Evolutionary conservation across 371 early-diverging fungal species (phyloP).

Genomic region (Mortierella sp.): DNA sequence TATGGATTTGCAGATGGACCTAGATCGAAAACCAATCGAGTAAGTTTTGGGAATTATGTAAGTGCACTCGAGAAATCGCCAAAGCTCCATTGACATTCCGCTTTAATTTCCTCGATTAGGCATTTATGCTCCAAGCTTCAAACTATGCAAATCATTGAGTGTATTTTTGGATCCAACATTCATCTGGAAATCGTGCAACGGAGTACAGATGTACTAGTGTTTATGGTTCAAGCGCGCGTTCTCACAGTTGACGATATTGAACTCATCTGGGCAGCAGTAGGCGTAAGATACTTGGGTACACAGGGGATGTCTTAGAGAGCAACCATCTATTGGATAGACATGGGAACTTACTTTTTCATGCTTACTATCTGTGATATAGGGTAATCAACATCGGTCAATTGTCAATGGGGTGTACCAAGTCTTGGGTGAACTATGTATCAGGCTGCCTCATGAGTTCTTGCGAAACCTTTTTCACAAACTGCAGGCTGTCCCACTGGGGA

Average conservation of each 20-base stretch:
- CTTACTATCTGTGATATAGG: conserved; percentile 18
- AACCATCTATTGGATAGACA: neutral
- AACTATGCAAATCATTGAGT: conserved; percentile 53
- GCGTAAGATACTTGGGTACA: conserved; percentile 27
- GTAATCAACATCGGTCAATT: conserved; percentile 63
- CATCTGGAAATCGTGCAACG: conserved; percentile 62
- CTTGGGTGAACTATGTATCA: conserved; percentile 51
- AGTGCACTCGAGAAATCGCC: neutral
- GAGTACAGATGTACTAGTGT: conserved; percentile 57
- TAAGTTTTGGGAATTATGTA: conserved; percentile 8
- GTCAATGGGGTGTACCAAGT: conserved; percentile 63
- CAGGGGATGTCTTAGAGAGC: neutral
- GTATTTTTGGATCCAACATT: conserved; percentile 63
- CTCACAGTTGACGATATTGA: conserved; percentile 58
- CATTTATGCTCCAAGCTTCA: conserved; percentile 47
- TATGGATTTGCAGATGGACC: conserved; percentile 52
- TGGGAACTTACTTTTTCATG: neutral
- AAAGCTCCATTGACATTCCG: neutral
- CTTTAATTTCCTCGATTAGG: conserved; percentile 14
- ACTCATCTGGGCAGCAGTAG: conserved; percentile 59
- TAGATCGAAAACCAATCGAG: conserved; percentile 48
- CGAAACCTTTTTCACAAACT: conserved; percentile 54
- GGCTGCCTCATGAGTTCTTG: conserved; percentile 48
- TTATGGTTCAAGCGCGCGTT: conserved; percentile 55
- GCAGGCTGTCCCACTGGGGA: conserved; percentile 46